A percentile compares a stretch with the other conserved stretches of the same genome.
Conservation (phyloP, 2,329 filamentous ascomycete species). For the Curvularia sp. region DNA sequence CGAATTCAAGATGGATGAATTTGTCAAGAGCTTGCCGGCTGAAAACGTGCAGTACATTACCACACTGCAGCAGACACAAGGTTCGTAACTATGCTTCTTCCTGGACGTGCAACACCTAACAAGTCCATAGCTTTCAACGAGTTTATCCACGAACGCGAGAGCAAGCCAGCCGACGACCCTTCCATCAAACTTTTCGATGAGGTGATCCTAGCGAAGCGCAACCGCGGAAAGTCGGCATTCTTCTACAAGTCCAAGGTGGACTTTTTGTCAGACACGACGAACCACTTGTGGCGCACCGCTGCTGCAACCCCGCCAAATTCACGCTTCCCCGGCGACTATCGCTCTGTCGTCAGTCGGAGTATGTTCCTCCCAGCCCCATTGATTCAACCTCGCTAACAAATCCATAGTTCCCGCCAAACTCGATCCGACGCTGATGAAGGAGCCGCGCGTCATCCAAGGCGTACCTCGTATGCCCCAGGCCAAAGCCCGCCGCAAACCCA, state of each 20-base stretch:
- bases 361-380: slow-evolving; percentile 20
- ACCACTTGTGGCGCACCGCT: slow-evolving; percentile 79
- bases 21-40: slow-evolving; percentile 67
- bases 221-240: slow-evolving; percentile 70
- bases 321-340: slow-evolving; percentile 63
- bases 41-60: slow-evolving; percentile 70
- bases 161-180: slow-evolving; percentile 66
- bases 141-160: slow-evolving; percentile 83
- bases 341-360: slow-evolving; percentile 59
- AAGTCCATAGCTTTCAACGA: slow-evolving; percentile 70
- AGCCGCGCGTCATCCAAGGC: slow-evolving; percentile 87
- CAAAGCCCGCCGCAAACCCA: slow-evolving; percentile 59
- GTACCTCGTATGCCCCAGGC: slow-evolving; percentile 68
- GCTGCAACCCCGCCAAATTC: slow-evolving; percentile 63
- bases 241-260: slow-evolving; percentile 64
- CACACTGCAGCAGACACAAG: slow-evolving; percentile 69
- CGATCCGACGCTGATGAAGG: slow-evolving; percentile 86
- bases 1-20: slow-evolving; percentile 71
- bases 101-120: slow-evolving; percentile 15
- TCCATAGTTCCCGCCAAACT: slow-evolving; percentile 77
- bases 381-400: slow-evolving; percentile 53
- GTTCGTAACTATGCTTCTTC: slow-evolving; percentile 40
- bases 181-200: slow-evolving; percentile 81
- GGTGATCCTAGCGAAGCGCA: slow-evolving; percentile 79
- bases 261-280: slow-evolving; percentile 74